Base-by-base conservation (phyloP, 2,329 filamentous ascomycete species). In the Phialemoniopsis sp. region DNA sequence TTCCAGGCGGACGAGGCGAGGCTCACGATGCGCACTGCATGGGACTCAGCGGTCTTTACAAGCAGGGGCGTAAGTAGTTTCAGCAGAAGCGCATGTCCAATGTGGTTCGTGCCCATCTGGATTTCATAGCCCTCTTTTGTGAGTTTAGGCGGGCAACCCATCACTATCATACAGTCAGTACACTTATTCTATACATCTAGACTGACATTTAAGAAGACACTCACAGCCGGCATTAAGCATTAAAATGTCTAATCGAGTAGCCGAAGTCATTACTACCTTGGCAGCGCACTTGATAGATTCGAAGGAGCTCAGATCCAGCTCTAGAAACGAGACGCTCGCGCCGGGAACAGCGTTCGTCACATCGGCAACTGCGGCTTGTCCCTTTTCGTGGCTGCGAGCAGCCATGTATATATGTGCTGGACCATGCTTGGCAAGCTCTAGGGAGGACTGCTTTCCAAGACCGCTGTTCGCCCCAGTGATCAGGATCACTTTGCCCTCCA, bases 51-150 rank as follows among this genome's bases (percentile, higher is more conserved):
- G 6, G 55, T 57, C 16, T 48, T 43, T 12, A 43, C 36, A 3
- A 59, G 43, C 9, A 50, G 33, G 1, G 56, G 55, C 10, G 49
- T 39, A 9, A 70, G 47, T 1, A 63, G 53, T 30, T 62, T 59
- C 28, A 58, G 59, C 4, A 73, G 56, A 1, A 68, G 54, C 3
- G 65, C 65, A 39, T 72, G 68, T 14, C 68, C 68, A 17, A 73
- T 44, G 49, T 72, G 67, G 45, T 73, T 74, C 5, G 62, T 68
- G 13, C 62, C 68, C 43, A 73, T 68, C 40, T 70, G 63, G n/a
- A 64, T 45, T 48, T 74, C 70, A 50, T 69, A 73, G 15, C 68
- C 68, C 14, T 71, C 64, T 8, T 47, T 43, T 3, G 66, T 69
- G 10, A 59, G 46, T 4, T 48, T 53, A 0, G 62, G 46, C 3